These are phyloP conservation scores for Calonectria pteridis DNA, from an alignment of 2,329 filamentous ascomycete species.

Conservation along the genomic window DNA sequence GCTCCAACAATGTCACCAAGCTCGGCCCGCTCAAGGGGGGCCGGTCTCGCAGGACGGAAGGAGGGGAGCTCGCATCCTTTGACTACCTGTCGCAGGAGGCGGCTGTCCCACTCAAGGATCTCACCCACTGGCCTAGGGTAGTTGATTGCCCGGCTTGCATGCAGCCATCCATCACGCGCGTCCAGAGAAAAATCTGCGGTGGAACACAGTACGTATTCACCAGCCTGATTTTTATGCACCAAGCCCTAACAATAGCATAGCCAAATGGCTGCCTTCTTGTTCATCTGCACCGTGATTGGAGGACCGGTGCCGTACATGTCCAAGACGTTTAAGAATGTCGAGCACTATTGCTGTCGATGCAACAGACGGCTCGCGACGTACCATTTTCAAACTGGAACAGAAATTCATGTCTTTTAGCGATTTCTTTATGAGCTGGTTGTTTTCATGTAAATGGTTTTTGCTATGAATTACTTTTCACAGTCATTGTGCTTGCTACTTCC, in stretches of 20 bases:
- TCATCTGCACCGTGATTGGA: slow-evolving; percentile 35
- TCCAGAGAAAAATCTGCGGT: slow-evolving; percentile 37
- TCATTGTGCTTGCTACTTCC: neutral
- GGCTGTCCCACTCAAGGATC: slow-evolving; percentile 33
- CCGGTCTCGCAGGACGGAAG: neutral
- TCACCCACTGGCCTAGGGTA: slow-evolving; percentile 39
- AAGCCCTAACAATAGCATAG: neutral
- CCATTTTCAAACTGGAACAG: slow-evolving; percentile 39
- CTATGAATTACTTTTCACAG: neutral
- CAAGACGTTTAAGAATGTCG: slow-evolving; percentile 38
- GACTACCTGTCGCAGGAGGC: slow-evolving; percentile 34
- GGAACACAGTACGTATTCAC: slow-evolving; percentile 41
- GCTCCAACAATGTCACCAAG: slow-evolving; percentile 21
- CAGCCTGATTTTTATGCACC: neutral
- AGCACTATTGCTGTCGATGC: slow-evolving; percentile 43
- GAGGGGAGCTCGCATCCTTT: slow-evolving; percentile 28
- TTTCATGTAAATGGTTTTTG: neutral
- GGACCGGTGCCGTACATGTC: slow-evolving; percentile 31
- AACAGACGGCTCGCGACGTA: slow-evolving; percentile 37
- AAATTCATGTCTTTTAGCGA: slow-evolving; percentile 37
- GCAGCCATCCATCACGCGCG: slow-evolving; percentile 36
- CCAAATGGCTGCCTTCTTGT: slow-evolving; percentile 28
- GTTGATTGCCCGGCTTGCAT: slow-evolving; percentile 38
- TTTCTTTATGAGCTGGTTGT: neutral
- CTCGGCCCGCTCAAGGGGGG: slow-evolving; percentile 21